Conservation (phyloP, 371 early-diverging fungal genomes). For the Nosema muscidifuracis region DNA sequence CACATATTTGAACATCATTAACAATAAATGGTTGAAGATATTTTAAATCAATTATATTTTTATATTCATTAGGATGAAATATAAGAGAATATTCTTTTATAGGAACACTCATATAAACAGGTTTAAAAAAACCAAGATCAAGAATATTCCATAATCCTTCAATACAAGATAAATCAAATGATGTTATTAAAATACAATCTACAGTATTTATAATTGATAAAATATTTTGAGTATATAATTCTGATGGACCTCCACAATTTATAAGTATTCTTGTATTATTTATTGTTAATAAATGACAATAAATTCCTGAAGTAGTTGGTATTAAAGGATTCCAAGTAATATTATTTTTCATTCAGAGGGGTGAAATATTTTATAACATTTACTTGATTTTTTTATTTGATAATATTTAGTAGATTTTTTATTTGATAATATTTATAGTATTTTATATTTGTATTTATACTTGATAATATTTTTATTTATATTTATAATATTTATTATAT, state of each 20-base stretch:
- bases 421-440: too few relatives aligned
- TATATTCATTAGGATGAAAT: background rate
- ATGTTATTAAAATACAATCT: conserved; percentile 83
- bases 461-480: too few relatives aligned
- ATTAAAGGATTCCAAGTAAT: conserved; percentile 28
- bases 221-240: conserved; percentile 35
- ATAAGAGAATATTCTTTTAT: conserved; percentile 67
- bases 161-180: conserved; percentile 74
- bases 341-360: background rate
- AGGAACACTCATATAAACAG: conserved; percentile 81
- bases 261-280: conserved; percentile 58
- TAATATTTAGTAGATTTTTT: too few relatives aligned
- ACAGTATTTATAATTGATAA: conserved; percentile 64
- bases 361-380: background rate
- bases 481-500: too few relatives aligned
- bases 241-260: conserved; percentile 57
- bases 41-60: conserved; percentile 68
- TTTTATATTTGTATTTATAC: too few relatives aligned
- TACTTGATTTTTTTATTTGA: background rate
- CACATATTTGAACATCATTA: conserved; percentile 76
- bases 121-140: conserved; percentile 73
- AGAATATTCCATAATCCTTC: conserved; percentile 80
- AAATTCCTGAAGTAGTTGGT: conserved; percentile 18
- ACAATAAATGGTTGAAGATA: conserved; percentile 81
- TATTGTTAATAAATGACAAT: conserved; percentile 56